These are phyloP conservation scores for Neurospora sp. DNA, from an alignment of 495 filamentous ascomycete species.

Conservation along the genomic window DNA sequence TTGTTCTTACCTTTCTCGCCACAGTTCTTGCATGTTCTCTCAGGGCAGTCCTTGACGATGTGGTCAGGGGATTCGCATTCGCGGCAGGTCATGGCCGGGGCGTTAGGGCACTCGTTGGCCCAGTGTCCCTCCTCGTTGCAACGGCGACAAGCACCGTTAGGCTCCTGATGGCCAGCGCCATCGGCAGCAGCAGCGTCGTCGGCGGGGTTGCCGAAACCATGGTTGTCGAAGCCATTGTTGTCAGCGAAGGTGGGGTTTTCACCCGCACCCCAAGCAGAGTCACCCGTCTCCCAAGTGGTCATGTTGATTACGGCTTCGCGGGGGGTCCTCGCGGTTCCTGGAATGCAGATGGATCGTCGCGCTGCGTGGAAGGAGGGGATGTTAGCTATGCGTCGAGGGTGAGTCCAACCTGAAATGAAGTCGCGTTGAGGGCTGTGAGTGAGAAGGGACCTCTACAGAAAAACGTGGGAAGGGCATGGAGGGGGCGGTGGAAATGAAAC, in stretches of 20 bases:
- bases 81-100: slow-evolving; percentile 52
- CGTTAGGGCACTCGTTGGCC: slow-evolving; percentile 54
- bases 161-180: not conserved
- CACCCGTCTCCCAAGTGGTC: not conserved
- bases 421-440: not conserved
- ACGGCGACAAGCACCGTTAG: slow-evolving; percentile 52
- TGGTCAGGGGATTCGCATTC: slow-evolving; percentile 62
- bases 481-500: not conserved
- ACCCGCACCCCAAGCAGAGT: not conserved
- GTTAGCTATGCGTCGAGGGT: not conserved
- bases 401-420: not conserved
- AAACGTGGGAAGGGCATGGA: not conserved
- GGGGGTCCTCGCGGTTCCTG: not conserved
- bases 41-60: slow-evolving; percentile 55
- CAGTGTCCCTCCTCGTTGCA: slow-evolving; percentile 68
- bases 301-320: not conserved
- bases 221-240: not conserved
- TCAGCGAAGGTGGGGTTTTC: not conserved
- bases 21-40: slow-evolving; percentile 66
- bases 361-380: not conserved
- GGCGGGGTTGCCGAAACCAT: not conserved
- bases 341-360: not conserved
- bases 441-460: not conserved
- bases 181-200: not conserved
- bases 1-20: slow-evolving; percentile 49